Conservation (phyloP, 1,284 basidiomycete species). For the Ustilago loliicola region DNA sequence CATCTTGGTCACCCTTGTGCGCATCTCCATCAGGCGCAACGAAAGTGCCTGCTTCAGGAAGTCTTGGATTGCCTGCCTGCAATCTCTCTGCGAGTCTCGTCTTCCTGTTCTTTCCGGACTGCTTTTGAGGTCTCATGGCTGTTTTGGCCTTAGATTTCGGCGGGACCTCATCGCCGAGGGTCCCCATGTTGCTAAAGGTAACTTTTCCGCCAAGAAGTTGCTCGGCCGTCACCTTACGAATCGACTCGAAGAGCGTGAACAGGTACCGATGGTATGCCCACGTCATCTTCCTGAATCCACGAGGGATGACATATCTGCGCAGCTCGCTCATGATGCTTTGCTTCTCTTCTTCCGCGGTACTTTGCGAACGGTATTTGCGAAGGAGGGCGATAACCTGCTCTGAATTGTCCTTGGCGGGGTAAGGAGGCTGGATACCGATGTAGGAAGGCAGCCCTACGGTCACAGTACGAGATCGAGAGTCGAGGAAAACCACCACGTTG, state of each 20-base stretch:
- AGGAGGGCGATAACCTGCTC: constrained; percentile 1
- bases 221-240: background rate
- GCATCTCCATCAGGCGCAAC: background rate
- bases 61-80: background rate
- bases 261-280: background rate
- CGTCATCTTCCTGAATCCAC: constrained; percentile 15
- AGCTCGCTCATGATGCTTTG: background rate
- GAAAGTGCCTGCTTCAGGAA: background rate
- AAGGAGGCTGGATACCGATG: constrained; percentile 24
- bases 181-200: background rate
- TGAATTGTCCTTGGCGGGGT: constrained; percentile 9
- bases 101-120: background rate
- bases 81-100: background rate
- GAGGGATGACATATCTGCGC: constrained; percentile 12
- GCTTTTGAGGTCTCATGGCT: background rate
- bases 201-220: background rate
- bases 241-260: constrained; percentile 4
- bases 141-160: background rate
- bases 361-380: constrained; percentile 1
- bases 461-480: constrained; percentile 9
- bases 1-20: background rate
- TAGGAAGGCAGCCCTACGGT: constrained; percentile 29
- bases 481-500: constrained; percentile 16
- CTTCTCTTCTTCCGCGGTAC: constrained; percentile 15
- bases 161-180: background rate